Percentiles rank a stretch among this genome's conserved stretches.
Evolutionary conservation across 78 protist species (phyloP).

Genomic region (slime mould (Dictyostelium discoideum)): DNA sequence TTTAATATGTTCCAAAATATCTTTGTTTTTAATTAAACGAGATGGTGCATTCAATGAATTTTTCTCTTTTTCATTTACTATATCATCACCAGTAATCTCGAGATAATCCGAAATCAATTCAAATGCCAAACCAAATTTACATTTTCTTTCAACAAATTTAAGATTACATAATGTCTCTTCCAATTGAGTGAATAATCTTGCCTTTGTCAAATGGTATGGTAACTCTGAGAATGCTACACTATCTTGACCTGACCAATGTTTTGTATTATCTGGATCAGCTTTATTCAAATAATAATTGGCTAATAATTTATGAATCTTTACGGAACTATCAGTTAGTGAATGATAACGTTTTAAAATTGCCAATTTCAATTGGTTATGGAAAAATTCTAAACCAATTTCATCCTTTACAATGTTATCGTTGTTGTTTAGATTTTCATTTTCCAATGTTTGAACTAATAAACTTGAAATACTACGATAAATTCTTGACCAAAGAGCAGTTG

Average conservation of each 20-base stretch:
- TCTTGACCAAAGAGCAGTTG: conserved; percentile 69
- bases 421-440: not conserved
- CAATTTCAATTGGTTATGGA: conserved; percentile 70
- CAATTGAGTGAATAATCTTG: conserved; percentile 37
- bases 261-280: conserved; percentile 58
- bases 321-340: not conserved
- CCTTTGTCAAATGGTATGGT: conserved; percentile 55
- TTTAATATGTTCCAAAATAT: not conserved
- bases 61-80: not conserved
- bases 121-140: conserved; percentile 55
- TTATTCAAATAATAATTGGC: conserved; percentile 22
- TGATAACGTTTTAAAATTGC: conserved; percentile 64
- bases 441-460: not conserved
- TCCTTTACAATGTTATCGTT: not conserved
- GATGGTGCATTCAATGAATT: conserved; percentile 1
- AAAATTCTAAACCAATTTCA: conserved; percentile 51
- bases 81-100: conserved; percentile 28
- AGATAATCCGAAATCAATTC: conserved; percentile 79
- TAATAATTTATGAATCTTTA: conserved; percentile 36
- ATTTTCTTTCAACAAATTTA: conserved; percentile 56
- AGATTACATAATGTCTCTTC: conserved; percentile 38
- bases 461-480: conserved; percentile 25
- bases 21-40: conserved; percentile 37
- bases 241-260: conserved; percentile 6
- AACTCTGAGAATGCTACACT: conserved; percentile 36